Evolutionary conservation across 225 moss, liverwort and hornwort genomes (phyloP).

Genomic region (Takakia lepidozioides): DNA sequence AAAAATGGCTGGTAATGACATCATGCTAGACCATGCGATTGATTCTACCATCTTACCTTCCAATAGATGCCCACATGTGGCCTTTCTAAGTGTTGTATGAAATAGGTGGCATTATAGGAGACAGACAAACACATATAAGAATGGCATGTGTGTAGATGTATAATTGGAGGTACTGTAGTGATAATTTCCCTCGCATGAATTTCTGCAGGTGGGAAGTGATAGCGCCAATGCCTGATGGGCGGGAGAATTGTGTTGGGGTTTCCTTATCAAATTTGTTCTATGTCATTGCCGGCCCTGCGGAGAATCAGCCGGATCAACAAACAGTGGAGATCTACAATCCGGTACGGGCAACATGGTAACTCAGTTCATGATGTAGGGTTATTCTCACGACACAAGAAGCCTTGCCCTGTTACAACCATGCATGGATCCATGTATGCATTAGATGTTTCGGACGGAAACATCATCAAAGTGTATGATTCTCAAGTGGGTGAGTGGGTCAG

Average conservation of each 20-base stretch:
- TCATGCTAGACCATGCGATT: too few species aligned
- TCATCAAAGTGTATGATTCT: slow-evolving; percentile 33
- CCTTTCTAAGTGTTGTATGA: too few species aligned
- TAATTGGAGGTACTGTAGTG: too few species aligned
- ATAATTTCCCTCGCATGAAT: too few species aligned
- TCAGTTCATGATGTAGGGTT: slow-evolving; percentile 35
- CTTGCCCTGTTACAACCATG: slow-evolving; percentile 42
- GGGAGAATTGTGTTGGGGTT: slow-evolving; percentile 49
- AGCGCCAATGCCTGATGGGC: slow-evolving; percentile 18
- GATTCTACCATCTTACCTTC: too few species aligned
- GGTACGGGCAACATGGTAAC: slow-evolving; percentile 18
- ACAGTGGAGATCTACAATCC: slow-evolving; percentile 40
- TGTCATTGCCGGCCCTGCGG: slow-evolving; percentile 33
- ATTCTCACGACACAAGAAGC: slow-evolving; percentile 42
- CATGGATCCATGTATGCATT: slow-evolving; percentile 38
- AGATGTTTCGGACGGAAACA: slow-evolving; percentile 45
- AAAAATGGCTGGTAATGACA: too few species aligned
- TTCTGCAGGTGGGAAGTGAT: slow-evolving; percentile 25
- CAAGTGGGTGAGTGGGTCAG: slow-evolving; percentile 23
- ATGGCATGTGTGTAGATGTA: too few species aligned
- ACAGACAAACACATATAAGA: too few species aligned
- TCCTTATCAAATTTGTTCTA: slow-evolving; percentile 28
- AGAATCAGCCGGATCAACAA: slow-evolving; percentile 28
- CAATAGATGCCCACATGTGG: too few species aligned
- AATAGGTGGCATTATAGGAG: too few species aligned